phyloP scores from a whole-genome alignment of 768 basidiomycete genomes.

The Mycena olivaceomarginata region DNA sequence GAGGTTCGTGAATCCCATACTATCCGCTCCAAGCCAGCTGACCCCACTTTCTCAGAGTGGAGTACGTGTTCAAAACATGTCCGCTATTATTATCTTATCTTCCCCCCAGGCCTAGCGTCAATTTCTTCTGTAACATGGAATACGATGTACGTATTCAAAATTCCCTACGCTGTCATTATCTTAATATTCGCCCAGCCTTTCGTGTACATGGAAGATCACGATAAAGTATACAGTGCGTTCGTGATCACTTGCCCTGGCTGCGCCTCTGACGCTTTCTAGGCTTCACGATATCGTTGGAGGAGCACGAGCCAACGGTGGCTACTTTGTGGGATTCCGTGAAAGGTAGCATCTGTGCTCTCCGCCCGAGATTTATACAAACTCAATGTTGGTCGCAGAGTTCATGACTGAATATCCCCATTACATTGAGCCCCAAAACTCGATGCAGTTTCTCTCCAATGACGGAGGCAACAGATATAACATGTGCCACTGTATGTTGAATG shows the following conservation, averaged over 20 bases:
- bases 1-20: slow-evolving; percentile 67
- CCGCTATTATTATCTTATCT: background rate
- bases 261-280: slow-evolving; percentile 51
- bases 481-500: slow-evolving; percentile 73
- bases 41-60: slow-evolving; percentile 69
- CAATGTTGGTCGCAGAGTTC: slow-evolving; percentile 55
- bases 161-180: no score
- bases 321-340: slow-evolving; percentile 78
- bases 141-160: slow-evolving; percentile 55
- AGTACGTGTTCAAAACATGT: slow-evolving; percentile 67
- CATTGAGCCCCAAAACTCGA: slow-evolving; percentile 74
- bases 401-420: slow-evolving; percentile 68
- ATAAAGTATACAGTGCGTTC: slow-evolving; percentile 76
- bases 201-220: slow-evolving; percentile 80
- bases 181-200: slow-evolving; percentile 65
- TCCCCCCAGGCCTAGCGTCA: slow-evolving; percentile 71
- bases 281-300: slow-evolving; percentile 80
- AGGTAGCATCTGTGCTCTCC: slow-evolving; percentile 53
- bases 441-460: slow-evolving; percentile 78
- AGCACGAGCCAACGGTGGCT: slow-evolving; percentile 78
- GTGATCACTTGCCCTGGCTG: background rate
- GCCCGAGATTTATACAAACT: no score
- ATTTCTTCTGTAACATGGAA: slow-evolving; percentile 82
- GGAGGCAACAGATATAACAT: slow-evolving; percentile 77
- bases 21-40: background rate